These are phyloP conservation scores for Stylonectria norvegica DNA, from an alignment of 2,329 filamentous ascomycete genomes.

Conservation along the genomic window DNA sequence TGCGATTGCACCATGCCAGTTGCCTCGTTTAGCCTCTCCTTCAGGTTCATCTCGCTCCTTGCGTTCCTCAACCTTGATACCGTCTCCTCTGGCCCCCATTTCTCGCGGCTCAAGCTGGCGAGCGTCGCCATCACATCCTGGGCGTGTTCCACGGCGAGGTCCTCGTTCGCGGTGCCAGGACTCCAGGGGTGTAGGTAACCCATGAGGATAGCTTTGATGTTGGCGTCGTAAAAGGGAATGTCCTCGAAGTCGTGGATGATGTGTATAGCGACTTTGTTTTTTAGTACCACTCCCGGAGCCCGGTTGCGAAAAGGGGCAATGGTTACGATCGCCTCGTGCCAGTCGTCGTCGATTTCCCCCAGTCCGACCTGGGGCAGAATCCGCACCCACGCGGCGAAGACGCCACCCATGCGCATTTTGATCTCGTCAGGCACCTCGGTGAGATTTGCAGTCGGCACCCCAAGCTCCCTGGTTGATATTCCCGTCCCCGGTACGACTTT, in stretches of 20 bases:
- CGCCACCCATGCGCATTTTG: conserved; percentile 52
- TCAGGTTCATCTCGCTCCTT: conserved; percentile 40
- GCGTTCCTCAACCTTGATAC: conserved; percentile 36
- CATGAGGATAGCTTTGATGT: conserved; percentile 56
- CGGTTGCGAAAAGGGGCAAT: conserved; percentile 50
- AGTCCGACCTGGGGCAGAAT: conserved; percentile 34
- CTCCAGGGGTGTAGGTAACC: conserved; percentile 49
- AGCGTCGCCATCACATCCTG: conserved; percentile 43
- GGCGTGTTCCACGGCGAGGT: conserved; percentile 30
- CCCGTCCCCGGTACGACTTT: conserved; percentile 46
- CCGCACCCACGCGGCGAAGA: conserved; percentile 64
- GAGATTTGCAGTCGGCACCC: conserved; percentile 54
- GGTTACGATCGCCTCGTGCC: conserved; percentile 59
- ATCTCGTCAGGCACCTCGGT: conserved; percentile 50
- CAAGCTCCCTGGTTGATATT: conserved; percentile 36
- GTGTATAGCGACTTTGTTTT: conserved; percentile 51
- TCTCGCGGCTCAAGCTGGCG: conserved; percentile 44
- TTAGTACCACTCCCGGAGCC: conserved; percentile 43
- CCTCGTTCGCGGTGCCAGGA: conserved; percentile 14
- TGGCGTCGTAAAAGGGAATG: conserved; percentile 38
- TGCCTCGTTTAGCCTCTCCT: conserved; percentile 46
- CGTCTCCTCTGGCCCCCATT: conserved; percentile 43
- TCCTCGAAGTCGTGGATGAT: conserved; percentile 51
- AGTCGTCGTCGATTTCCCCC: conserved; percentile 40
- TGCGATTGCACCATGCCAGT: conserved; percentile 50